phyloP scores from a whole-genome alignment of 177 flowering plant species.

The Vitis hybrid region DNA sequence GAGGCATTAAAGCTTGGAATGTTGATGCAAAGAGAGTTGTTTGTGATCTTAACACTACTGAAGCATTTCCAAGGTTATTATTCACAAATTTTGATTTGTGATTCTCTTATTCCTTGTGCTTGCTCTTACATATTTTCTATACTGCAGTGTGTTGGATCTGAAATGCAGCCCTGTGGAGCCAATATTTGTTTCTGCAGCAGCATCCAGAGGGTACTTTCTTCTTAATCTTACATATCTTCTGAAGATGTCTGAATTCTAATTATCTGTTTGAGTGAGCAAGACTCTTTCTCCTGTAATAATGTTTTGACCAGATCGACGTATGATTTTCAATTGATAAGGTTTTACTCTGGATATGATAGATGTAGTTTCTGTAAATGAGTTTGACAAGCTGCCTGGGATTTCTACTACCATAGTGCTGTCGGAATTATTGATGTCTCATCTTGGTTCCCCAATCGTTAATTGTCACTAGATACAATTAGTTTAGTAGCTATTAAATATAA shows the following conservation, averaged over 20 bases:
- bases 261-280: too few species aligned
- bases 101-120: not conserved
- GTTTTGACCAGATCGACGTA: too few species aligned
- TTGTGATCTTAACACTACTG: constrained; percentile 82
- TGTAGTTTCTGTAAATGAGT: too few species aligned
- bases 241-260: constrained; percentile 3
- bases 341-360: too few species aligned
- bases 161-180: constrained; percentile 98
- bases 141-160: constrained; percentile 80
- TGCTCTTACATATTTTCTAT: constrained; percentile 13
- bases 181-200: constrained; percentile 93
- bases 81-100: not conserved
- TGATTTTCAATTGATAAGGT: too few species aligned
- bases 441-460: too few species aligned
- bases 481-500: too few species aligned
- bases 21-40: constrained; percentile 98
- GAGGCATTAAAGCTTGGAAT: constrained; percentile 98
- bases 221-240: not conserved
- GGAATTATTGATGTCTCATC: too few species aligned
- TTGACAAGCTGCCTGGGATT: too few species aligned
- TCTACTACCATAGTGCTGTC: too few species aligned
- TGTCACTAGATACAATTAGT: too few species aligned
- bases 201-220: constrained; percentile 68
- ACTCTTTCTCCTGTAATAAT: too few species aligned
- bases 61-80: constrained; percentile 73